Conservation (phyloP, 1,284 basidiomycete species). For the Tilletia caries region DNA sequence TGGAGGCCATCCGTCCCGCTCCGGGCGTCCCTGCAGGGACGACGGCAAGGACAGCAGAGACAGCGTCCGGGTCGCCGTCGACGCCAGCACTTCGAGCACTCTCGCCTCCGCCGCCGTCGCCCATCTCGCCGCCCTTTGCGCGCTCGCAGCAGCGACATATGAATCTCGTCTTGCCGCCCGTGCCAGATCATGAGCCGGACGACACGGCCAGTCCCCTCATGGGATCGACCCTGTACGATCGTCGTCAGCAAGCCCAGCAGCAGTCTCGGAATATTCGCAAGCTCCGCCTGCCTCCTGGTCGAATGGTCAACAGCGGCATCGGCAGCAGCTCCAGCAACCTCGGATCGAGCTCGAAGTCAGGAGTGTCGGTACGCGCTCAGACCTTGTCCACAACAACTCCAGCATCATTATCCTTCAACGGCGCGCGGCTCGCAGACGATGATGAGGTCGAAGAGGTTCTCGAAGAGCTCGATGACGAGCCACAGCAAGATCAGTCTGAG, state of each 20-base stretch:
- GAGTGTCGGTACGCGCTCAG: background rate
- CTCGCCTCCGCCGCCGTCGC: background rate
- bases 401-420: background rate
- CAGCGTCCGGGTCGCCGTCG: background rate
- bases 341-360: too few species aligned
- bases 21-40: background rate
- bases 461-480: constrained; percentile 3
- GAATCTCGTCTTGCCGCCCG: background rate
- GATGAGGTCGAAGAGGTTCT: constrained; percentile 5
- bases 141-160: background rate
- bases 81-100: background rate
- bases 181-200: constrained; percentile 3
- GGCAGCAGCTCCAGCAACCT: too few species aligned
- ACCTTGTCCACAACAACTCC: background rate
- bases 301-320: background rate
- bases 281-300: background rate
- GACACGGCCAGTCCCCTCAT: background rate
- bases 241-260: background rate
- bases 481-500: background rate
- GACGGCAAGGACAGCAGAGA: constrained; percentile 12
- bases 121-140: background rate
- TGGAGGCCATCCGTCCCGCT: background rate
- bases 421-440: background rate
- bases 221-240: background rate
- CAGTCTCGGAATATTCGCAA: background rate